These are phyloP conservation scores for Colletotrichum shisoi DNA, from an alignment of 2,329 filamentous ascomycete genomes.

Conservation along the genomic window DNA sequence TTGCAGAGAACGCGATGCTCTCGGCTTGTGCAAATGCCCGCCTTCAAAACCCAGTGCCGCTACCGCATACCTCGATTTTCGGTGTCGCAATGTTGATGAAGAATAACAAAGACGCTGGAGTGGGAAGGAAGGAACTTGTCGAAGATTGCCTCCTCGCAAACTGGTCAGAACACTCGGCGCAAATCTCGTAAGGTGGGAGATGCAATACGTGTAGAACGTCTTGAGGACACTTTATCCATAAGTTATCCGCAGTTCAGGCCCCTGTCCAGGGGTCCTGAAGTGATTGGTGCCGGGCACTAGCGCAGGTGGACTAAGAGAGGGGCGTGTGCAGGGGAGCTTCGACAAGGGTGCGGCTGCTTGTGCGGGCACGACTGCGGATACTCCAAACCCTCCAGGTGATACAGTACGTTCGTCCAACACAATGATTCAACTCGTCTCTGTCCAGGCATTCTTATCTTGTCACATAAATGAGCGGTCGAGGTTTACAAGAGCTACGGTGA, in stretches of 20 bases:
- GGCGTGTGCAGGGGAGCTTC: constrained; percentile 31
- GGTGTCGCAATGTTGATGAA: not conserved
- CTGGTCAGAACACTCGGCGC: constrained; percentile 31
- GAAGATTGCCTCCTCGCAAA: constrained; percentile 21
- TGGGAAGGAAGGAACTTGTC: not conserved
- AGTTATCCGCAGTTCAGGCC: constrained; percentile 35
- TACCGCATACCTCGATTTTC: constrained; percentile 35
- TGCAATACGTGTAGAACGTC: constrained; percentile 4
- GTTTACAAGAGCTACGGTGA: constrained; percentile 12
- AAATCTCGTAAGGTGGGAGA: constrained; percentile 33
- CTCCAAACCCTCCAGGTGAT: not conserved
- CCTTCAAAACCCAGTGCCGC: constrained; percentile 15
- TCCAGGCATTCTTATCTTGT: no score
- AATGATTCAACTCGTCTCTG: not conserved
- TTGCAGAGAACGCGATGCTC: constrained; percentile 11
- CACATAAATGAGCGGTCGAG: not conserved
- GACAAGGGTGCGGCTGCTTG: constrained; percentile 20
- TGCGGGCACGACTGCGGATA: not conserved
- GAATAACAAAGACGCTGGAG: not conserved
- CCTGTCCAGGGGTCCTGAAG: constrained; percentile 33
- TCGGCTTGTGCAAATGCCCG: constrained; percentile 37
- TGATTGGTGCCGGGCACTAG: constrained; percentile 37
- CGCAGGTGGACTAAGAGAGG: constrained; percentile 16
- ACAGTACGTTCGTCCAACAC: not conserved
- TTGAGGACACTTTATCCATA: constrained; percentile 41